Evolutionary conservation across 768 basidiomycete species (phyloP).

Genomic region (Lyophyllum shimeji): DNA sequence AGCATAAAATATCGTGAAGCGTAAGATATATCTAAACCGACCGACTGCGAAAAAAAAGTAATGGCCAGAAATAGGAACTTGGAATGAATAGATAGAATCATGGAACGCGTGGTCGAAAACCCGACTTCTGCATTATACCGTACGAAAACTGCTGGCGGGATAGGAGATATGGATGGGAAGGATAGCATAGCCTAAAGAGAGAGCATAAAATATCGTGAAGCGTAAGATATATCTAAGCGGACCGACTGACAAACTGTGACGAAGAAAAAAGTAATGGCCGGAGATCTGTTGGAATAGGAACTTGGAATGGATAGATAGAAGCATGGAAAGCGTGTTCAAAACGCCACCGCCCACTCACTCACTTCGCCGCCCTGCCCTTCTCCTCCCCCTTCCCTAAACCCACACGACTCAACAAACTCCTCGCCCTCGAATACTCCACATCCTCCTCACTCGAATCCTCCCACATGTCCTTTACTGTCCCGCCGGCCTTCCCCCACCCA

Average conservation of each 20-base stretch:
- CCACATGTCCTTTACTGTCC: constrained; percentile 50
- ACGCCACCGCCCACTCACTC: too few species aligned
- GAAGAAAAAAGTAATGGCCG: background rate
- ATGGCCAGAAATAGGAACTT: background rate
- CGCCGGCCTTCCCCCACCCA: constrained; percentile 6
- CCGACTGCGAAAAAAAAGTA: background rate
- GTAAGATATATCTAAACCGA: too few species aligned
- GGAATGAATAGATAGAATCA: too few species aligned
- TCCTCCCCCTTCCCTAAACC: background rate
- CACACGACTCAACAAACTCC: constrained; percentile 45
- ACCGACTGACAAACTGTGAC: background rate
- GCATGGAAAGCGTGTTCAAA: too few species aligned
- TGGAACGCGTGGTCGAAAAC: too few species aligned
- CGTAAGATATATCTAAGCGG: too few species aligned
- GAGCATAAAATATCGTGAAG: background rate
- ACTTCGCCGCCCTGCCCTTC: background rate
- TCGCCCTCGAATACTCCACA: constrained; percentile 61
- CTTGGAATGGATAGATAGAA: too few species aligned
- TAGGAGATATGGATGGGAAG: too few species aligned
- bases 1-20: background rate
- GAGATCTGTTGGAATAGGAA: too few species aligned
- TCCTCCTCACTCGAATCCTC: constrained; percentile 78
- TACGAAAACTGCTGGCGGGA: background rate
- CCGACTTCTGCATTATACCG: too few species aligned
- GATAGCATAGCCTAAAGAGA: background rate